A percentile compares a stretch with the other conserved stretches of the same genome.
Conservation (phyloP, 176 grass and related monocot species). For the Aegilops tauschii region DNA sequence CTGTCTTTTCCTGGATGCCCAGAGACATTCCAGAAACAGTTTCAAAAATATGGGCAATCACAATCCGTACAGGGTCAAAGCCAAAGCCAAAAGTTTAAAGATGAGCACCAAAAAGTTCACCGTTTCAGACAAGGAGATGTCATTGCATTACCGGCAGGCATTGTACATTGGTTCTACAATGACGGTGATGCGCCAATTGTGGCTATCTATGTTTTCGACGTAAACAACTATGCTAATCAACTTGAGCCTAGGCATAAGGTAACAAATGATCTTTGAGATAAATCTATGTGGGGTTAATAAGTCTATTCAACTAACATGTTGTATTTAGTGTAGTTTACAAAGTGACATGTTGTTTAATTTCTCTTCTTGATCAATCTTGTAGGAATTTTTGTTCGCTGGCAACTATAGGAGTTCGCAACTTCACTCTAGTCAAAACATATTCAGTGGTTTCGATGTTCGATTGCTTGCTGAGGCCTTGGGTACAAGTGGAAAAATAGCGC, state of each 20-base stretch:
- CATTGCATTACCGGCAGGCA: background rate
- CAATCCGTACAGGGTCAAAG: background rate
- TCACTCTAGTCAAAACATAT: conserved; percentile 1
- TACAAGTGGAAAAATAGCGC: conserved; percentile 3
- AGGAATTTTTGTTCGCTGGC: conserved; percentile 49
- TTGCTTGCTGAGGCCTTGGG: conserved; percentile 28
- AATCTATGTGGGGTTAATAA: background rate
- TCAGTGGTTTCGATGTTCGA: conserved; percentile 27
- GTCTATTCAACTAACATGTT: background rate
- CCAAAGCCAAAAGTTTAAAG: conserved; percentile 5
- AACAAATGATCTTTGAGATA: background rate
- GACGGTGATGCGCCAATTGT: conserved; percentile 20
- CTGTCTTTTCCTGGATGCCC: background rate
- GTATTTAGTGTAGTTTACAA: background rate
- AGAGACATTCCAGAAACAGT: background rate
- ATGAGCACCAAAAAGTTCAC: conserved; percentile 20
- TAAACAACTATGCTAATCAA: background rate
- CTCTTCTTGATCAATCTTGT: background rate
- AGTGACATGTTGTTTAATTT: background rate
- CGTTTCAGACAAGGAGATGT: conserved; percentile 7
- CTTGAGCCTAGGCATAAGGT: background rate
- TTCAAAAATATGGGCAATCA: background rate
- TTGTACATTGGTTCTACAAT: conserved; percentile 48
- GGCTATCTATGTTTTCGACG: conserved; percentile 9
- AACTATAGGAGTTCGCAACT: conserved; percentile 1